A percentile compares a stretch with the other conserved stretches of the same genome.
phyloP scores from a whole-genome alignment of 2,329 filamentous ascomycete genomes.

The Talaromyces sp. region DNA sequence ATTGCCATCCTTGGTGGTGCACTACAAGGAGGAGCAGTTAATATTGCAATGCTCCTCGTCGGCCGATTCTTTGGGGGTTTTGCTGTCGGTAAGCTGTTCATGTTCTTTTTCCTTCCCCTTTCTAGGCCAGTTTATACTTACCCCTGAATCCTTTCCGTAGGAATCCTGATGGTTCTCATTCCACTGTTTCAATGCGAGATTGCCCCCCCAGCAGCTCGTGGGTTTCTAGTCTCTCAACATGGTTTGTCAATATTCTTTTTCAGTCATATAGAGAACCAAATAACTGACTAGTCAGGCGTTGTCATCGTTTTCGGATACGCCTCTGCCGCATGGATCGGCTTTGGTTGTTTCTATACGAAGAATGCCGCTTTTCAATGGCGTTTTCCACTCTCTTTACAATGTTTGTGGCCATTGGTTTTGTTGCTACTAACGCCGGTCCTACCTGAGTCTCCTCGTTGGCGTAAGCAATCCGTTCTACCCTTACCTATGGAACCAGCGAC shows the following conservation, averaged over 20 bases:
- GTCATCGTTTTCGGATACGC: conserved; percentile 1
- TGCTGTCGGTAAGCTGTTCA: background rate
- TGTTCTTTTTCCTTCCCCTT: background rate
- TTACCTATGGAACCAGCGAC: background rate
- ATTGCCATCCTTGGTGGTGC: conserved; percentile 12
- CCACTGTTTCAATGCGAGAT: conserved; percentile 3
- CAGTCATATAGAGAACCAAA: background rate
- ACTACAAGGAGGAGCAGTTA: conserved; percentile 12
- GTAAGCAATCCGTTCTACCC: conserved; percentile 4
- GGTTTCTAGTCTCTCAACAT: conserved; percentile 4
- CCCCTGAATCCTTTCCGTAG: background rate
- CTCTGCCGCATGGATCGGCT: conserved; percentile 1
- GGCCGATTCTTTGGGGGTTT: background rate
- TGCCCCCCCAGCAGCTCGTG: conserved; percentile 2
- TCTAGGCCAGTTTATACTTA: background rate
- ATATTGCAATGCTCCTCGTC: conserved; percentile 11
- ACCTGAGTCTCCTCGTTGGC: conserved; percentile 13
- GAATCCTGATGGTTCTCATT: background rate
- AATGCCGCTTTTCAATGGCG: conserved; percentile 17
- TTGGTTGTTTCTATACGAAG: background rate
- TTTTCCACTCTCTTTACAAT: conserved; percentile 18
- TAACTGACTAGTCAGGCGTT: background rate
- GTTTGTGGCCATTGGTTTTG: conserved; percentile 20
- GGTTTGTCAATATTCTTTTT: background rate
- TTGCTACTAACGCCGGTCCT: conserved; percentile 14